A percentile compares a stretch with the other conserved stretches of the same genome.
phyloP scores from a whole-genome alignment of 2,329 filamentous ascomycete genomes.

The Drechslera avenae region DNA sequence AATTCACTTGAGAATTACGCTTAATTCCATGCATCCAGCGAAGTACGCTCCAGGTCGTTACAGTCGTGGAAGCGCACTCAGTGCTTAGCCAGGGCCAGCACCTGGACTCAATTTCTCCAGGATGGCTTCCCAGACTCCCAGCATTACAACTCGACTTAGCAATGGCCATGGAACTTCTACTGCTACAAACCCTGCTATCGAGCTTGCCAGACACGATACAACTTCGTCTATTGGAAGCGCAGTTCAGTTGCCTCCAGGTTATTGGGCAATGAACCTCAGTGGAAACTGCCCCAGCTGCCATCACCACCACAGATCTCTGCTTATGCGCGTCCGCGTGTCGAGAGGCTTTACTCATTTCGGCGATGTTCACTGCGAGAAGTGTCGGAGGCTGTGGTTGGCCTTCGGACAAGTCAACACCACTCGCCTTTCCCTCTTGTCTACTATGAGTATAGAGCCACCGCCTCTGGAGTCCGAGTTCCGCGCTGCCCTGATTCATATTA shows the following conservation, averaged over 20 bases:
- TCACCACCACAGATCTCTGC: constrained; percentile 32
- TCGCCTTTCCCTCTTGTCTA: constrained; percentile 32
- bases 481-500: constrained; percentile 24
- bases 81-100: constrained; percentile 2
- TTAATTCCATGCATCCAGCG: constrained; percentile 11
- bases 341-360: constrained; percentile 17
- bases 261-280: constrained; percentile 29
- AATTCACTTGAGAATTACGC: background rate
- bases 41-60: constrained; percentile 3
- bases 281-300: constrained; percentile 38
- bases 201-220: constrained; percentile 20
- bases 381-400: constrained; percentile 31
- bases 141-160: background rate
- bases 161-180: background rate
- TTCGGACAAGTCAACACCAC: constrained; percentile 32
- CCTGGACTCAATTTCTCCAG: background rate
- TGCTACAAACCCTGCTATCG: background rate
- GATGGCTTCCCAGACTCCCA: constrained; percentile 11
- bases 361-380: constrained; percentile 32
- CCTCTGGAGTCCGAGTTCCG: constrained; percentile 22
- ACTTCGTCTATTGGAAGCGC: constrained; percentile 27
- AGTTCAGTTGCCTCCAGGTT: constrained; percentile 21
- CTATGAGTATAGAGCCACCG: constrained; percentile 24
- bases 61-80: constrained; percentile 9
- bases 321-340: constrained; percentile 24